Evolutionary conservation across 306 rosid genomes (phyloP).

Genomic region (Acacia crassicarpa): DNA sequence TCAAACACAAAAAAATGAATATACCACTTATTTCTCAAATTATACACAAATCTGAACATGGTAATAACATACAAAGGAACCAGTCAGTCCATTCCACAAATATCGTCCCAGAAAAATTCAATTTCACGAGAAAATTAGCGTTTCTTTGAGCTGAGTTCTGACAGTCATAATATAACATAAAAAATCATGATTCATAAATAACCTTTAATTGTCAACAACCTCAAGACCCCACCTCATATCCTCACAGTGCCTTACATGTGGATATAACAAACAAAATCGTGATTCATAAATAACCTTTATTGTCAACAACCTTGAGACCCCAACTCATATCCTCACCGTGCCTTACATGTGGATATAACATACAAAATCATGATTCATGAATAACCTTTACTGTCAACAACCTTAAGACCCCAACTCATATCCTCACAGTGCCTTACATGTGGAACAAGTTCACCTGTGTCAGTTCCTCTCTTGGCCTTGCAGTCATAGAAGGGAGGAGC

Average conservation of each 20-base stretch:
- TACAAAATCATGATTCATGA: background rate
- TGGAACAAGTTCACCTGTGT: constrained; percentile 66
- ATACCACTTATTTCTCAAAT: background rate
- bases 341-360: background rate
- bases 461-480: constrained; percentile 63
- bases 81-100: background rate
- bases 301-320: constrained; percentile 77
- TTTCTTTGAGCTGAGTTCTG: background rate
- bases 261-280: background rate
- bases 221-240: constrained; percentile 84
- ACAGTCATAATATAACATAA: background rate
- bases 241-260: no score
- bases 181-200: constrained; percentile 6
- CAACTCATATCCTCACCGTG: constrained; percentile 49
- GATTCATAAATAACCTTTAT: constrained; percentile 1
- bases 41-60: background rate
- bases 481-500: constrained; percentile 83
- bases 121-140: constrained; percentile 38
- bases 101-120: background rate
- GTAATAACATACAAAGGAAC: background rate
- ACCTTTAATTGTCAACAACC: constrained; percentile 43
- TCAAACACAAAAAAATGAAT: background rate
- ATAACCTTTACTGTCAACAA: constrained; percentile 41
- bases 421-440: constrained; percentile 79
- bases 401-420: constrained; percentile 87